Evolutionary conservation across 306 rosid genomes (phyloP).

Genomic region (Castanopsis chinensis): DNA sequence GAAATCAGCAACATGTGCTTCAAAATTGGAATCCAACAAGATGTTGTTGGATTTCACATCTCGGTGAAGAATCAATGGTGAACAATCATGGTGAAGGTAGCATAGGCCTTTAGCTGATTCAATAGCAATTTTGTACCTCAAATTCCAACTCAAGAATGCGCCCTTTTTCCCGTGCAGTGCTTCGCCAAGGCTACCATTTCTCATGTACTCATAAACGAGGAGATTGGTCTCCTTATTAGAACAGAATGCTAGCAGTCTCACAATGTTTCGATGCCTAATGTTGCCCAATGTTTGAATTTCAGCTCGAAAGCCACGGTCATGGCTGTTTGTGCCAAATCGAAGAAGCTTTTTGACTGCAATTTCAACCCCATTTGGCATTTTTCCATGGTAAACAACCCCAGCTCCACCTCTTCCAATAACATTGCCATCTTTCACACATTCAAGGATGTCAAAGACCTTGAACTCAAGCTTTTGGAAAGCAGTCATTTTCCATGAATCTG

Average conservation of each 20-base stretch:
- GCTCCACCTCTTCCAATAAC: slow-evolving; percentile 93
- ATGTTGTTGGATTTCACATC: slow-evolving; percentile 91
- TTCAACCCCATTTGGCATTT: slow-evolving; percentile 80
- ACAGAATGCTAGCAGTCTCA: slow-evolving; percentile 73
- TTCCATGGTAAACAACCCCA: slow-evolving; percentile 87
- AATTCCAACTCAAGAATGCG: slow-evolving; percentile 57
- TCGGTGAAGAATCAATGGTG: slow-evolving; percentile 74
- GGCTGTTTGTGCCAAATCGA: slow-evolving; percentile 59
- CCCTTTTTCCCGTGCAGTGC: slow-evolving; percentile 69
- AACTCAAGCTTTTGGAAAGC: slow-evolving; percentile 69
- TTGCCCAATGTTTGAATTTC: slow-evolving; percentile 85
- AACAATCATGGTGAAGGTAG: slow-evolving; percentile 89
- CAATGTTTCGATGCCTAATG: slow-evolving; percentile 86
- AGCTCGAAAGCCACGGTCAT: slow-evolving; percentile 80
- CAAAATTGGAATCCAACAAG: slow-evolving; percentile 67
- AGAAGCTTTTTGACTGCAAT: slow-evolving; percentile 78
- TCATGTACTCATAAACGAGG: slow-evolving; percentile 84
- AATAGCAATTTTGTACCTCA: slow-evolving; percentile 73
- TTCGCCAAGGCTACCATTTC: slow-evolving; percentile 86
- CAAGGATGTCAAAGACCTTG: slow-evolving; percentile 63
- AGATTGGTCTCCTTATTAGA: slow-evolving; percentile 73
- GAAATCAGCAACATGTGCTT: slow-evolving; percentile 88
- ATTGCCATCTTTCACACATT: slow-evolving; percentile 84
- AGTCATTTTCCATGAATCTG: slow-evolving; percentile 72
- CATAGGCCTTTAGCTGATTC: slow-evolving; percentile 83